Base-by-base conservation (phyloP, 257 asterid genomes). In the Fraxinus anomala region DNA sequence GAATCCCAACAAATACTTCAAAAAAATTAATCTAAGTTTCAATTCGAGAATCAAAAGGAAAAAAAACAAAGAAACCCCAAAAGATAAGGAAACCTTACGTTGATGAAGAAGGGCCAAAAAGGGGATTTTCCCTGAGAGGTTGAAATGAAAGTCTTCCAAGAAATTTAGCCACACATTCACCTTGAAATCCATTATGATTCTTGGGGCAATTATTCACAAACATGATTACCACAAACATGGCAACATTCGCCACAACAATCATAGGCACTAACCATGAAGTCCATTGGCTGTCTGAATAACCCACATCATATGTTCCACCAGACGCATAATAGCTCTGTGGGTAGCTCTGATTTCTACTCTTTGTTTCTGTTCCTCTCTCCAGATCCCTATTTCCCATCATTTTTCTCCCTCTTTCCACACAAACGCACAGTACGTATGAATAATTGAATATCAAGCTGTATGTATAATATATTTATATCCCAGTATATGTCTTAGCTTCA, bases 121-220 rank as follows among this genome's bases (percentile, higher is more conserved):
- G 97, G 44, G 99, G 99, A 82, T 96, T 96, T 80, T 93, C 98
- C 33, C 86, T 83, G 19, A 91, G 91, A 33, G 99, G 98, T 87
- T 96, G 95, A 88, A 96, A 96, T 3, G 99, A 96, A 77, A 96
- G 82, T 84, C 99, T 87, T 23, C 98, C 96, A 63, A 96, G 97
- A 80, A 93, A 92, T 78, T 33, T 89, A 1, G 94, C 96, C 19
- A 91, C 96, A 77, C 99, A 96, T 78, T 74, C 82, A 0, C 93
- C 91, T 4, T 31, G 67, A 36, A 47, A 1, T 11, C 86, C 83
- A 23, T 73, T 59, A 37, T 79, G 79, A 78, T 89, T 84, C 76
- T 80, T 82, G 7, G 99, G 99, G 31, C 99, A 96, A 83, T 96
- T 76, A 79, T 96, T 96, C 14, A 92, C 92, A 63, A 88, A 85